Evolutionary conservation across 495 filamentous ascomycete genomes (phyloP).

Genomic region (Penicillium odoratum): DNA sequence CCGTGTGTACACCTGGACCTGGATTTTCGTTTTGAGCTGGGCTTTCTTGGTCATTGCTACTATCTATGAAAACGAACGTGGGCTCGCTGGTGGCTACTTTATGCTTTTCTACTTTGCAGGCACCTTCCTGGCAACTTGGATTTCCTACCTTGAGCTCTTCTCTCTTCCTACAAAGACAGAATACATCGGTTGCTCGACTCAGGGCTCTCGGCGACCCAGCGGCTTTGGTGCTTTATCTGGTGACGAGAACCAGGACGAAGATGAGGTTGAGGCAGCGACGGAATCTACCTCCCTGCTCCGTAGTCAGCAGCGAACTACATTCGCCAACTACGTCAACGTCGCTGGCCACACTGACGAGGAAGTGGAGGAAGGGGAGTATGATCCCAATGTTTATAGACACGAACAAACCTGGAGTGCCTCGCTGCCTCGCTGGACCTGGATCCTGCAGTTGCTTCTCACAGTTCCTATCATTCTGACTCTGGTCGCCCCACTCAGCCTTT

Average conservation of each 20-base stretch:
- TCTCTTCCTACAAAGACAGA: constrained; percentile 68
- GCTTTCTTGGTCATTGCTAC: constrained; percentile 69
- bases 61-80: constrained; percentile 67
- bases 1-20: constrained; percentile 75
- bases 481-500: constrained; percentile 68
- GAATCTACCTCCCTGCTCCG: constrained; percentile 82
- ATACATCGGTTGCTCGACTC: constrained; percentile 48
- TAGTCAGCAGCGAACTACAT: constrained; percentile 61
- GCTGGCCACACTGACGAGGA: constrained; percentile 31
- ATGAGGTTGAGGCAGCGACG: constrained; percentile 55
- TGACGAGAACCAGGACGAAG: constrained; percentile 41
- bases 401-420: constrained; percentile 85
- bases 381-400: constrained; percentile 60
- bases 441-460: constrained; percentile 78
- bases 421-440: constrained; percentile 81
- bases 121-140: constrained; percentile 69
- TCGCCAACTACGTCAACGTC: constrained; percentile 65
- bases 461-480: constrained; percentile 76
- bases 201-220: constrained; percentile 42
- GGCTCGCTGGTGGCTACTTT: constrained; percentile 77
- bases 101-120: constrained; percentile 78
- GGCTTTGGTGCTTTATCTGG: constrained; percentile 32
- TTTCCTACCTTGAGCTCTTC: constrained; percentile 77
- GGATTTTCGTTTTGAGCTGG: constrained; percentile 79
- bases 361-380: constrained; percentile 34